Base-by-base conservation (phyloP, 768 basidiomycete species). In the Trametes maxima region DNA sequence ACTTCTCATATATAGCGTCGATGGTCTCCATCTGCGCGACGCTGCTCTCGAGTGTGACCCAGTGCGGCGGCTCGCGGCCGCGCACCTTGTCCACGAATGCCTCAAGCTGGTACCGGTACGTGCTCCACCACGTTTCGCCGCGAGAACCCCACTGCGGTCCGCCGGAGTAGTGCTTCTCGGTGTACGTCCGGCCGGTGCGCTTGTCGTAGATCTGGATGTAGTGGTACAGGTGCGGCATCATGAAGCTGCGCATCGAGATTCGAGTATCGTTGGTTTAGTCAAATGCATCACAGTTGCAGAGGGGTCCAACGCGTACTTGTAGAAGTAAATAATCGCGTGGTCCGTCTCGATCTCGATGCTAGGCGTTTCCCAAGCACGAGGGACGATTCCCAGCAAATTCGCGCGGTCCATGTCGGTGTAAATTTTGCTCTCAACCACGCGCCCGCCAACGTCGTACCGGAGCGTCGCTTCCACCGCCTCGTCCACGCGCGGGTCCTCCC, bases 51-150 rank as follows among this genome's bases (percentile, higher is more conserved):
- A 71, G 72, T 7, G 74, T 69, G 39, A 87, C 64, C 87, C 87
- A 89, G 14, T 78, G 78, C 57, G 80, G 76, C 2, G 85, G 82
- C 21, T 72, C 69, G 36, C 81, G 75, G 17, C 85, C 85, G 59
- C 76, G 76, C 46, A 89, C 62, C 68, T 77, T 79, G 67, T 89
- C 82, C 8, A 88, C 81, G 57, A 87, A 87, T 7, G 82, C 83
- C 72, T 88, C 85, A 39, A 88, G 72, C 70, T 88, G 86, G 56
- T 64, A 69, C 14, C 59, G 51, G 59, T 60, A 71, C 40, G 85
- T 81, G 39, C 81, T 75, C 85, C 85, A 89, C 80, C 82, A 85
- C 10, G 75, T 74, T 69, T 86, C 79, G 21, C 85, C 85, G 56
- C 80, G 76, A 39, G 42, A 44, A 55, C 67, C 47, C 75, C 75